Evolutionary conservation across 2,329 filamentous ascomycete species (phyloP).

Genomic region (Trichoderma semiorbis): DNA sequence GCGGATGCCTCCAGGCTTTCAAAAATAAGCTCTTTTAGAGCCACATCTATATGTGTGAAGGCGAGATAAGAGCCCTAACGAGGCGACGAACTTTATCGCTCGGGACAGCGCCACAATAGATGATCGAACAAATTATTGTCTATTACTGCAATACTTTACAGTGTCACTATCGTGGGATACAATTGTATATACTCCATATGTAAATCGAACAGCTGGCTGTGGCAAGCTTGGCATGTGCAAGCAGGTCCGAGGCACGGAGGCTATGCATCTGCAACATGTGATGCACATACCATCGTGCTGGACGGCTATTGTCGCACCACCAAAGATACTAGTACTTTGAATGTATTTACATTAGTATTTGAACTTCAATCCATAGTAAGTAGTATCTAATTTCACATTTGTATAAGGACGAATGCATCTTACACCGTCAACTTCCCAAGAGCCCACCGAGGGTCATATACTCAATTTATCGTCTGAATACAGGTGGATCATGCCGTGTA

Average conservation of each 20-base stretch:
- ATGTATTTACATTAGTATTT: not conserved
- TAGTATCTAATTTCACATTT: not conserved
- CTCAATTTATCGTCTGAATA: not conserved
- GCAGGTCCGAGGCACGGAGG: not conserved
- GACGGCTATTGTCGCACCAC: not conserved
- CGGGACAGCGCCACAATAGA: not conserved
- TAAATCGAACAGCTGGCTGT: not conserved
- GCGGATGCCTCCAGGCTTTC: not conserved
- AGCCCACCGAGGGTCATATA: not conserved
- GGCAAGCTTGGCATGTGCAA: not conserved
- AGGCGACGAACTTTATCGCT: not conserved
- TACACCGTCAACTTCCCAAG: not conserved
- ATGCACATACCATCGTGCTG: not conserved
- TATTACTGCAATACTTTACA: not conserved
- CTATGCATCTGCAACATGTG: not conserved
- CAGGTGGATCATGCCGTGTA: constrained; percentile 21
- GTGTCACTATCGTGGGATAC: not conserved
- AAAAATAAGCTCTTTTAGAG: not conserved
- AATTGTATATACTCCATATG: not conserved
- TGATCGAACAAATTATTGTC: not conserved
- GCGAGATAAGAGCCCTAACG: not conserved
- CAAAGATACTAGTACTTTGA: not conserved
- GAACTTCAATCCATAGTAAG: not conserved
- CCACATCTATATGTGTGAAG: not conserved
- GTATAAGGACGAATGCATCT: not conserved